Conservation (phyloP, 2,329 filamentous ascomycete species). For the Stenocarpella maydis region DNA sequence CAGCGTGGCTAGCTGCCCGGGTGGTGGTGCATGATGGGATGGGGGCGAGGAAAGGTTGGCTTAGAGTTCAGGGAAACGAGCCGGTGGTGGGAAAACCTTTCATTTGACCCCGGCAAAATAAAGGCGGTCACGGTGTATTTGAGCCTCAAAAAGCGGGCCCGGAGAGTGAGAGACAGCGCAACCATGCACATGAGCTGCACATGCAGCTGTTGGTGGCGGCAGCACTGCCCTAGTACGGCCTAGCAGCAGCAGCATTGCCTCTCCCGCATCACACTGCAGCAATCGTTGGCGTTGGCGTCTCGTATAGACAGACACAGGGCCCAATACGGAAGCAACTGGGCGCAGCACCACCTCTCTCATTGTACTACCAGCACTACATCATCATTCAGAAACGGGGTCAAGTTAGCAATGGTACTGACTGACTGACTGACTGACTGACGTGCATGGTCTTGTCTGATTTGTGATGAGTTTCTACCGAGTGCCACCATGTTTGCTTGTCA, state of each 20-base stretch:
- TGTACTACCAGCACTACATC: neutral
- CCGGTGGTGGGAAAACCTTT: neutral
- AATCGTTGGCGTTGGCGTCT: neutral
- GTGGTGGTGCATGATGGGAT: neutral
- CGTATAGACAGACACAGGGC: neutral
- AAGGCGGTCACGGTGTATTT: conserved; percentile 30
- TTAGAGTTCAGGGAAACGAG: neutral
- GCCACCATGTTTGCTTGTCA: conserved; percentile 5
- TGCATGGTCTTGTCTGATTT: conserved; percentile 30
- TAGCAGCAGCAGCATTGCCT: neutral
- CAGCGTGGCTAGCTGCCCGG: neutral
- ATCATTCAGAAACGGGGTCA: neutral
- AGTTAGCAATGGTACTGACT: too few species aligned
- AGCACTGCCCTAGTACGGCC: conserved; percentile 14
- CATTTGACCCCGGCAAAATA: neutral
- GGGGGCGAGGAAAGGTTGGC: neutral
- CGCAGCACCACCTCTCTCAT: neutral
- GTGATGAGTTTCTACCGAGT: conserved; percentile 29
- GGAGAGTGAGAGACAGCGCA: neutral
- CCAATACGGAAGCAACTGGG: neutral
- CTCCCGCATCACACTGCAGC: conserved; percentile 6
- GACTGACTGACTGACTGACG: neutral
- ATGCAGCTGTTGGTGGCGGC: neutral
- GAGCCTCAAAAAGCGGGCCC: conserved; percentile 34
- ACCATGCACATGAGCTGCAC: too few species aligned